A percentile compares a stretch with the other conserved stretches of the same genome.
Evolutionary conservation across 371 early-diverging fungal species (phyloP).

Genomic region (Dipsacomyces acuminosporus): DNA sequence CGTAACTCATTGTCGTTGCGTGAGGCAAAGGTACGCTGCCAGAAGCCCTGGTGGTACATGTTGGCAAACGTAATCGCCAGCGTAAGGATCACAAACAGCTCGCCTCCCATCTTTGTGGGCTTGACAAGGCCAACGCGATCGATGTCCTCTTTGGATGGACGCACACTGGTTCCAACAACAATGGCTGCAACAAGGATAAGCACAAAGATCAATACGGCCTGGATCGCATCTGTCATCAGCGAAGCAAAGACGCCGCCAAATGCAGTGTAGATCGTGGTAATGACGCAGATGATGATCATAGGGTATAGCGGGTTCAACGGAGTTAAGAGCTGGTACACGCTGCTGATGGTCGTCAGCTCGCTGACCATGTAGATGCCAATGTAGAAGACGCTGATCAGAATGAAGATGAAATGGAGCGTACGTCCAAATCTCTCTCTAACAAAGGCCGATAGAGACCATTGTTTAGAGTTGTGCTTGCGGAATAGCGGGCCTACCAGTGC

Average conservation of each 20-base stretch:
- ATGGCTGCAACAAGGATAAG: constrained; percentile 28
- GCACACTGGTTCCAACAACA: constrained; percentile 17
- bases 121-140: constrained; percentile 22
- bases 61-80: constrained; percentile 30
- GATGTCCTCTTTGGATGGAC: constrained; percentile 8
- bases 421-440: constrained; percentile 29
- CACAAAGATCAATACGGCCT: constrained; percentile 9
- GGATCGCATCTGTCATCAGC: constrained; percentile 44
- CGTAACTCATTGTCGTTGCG: constrained; percentile 13
- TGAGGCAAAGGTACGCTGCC: constrained; percentile 33
- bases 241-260: constrained; percentile 45
- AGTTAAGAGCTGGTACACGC: constrained; percentile 16
- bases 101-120: constrained; percentile 36
- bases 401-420: constrained; percentile 18
- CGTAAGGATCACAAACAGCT: constrained; percentile 25
- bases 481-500: constrained; percentile 31
- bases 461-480: constrained; percentile 26
- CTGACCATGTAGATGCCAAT: constrained; percentile 31
- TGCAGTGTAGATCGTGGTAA: constrained; percentile 24
- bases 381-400: constrained; percentile 25
- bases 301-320: constrained; percentile 9
- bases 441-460: constrained; percentile 34
- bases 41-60: constrained; percentile 39
- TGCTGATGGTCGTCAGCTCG: constrained; percentile 32
- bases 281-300: constrained; percentile 24